These are phyloP conservation scores for Cairneyella variabilis DNA, from an alignment of 495 filamentous ascomycete genomes.

Conservation along the genomic window DNA sequence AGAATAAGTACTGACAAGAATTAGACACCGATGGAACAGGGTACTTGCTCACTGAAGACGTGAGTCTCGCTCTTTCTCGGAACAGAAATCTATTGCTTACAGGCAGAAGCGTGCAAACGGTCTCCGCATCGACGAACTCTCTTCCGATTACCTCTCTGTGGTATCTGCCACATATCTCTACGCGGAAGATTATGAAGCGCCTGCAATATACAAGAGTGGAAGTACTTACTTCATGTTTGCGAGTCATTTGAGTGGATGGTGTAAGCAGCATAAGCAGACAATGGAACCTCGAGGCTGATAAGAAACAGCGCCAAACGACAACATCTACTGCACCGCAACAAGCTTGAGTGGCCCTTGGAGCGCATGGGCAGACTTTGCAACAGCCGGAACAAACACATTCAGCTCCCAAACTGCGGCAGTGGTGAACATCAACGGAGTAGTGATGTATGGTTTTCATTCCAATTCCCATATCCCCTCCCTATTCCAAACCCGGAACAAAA, in stretches of 20 bases:
- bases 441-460: constrained; percentile 25
- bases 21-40: constrained; percentile 49
- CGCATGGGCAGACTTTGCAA: constrained; percentile 55
- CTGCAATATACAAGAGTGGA: constrained; percentile 47
- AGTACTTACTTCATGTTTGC: constrained; percentile 50
- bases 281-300: not conserved
- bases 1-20: not conserved
- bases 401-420: constrained; percentile 25
- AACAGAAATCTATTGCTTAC: no score
- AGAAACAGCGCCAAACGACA: constrained; percentile 54
- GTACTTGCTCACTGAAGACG: constrained; percentile 63
- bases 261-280: not conserved
- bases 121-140: constrained; percentile 46
- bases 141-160: constrained; percentile 43
- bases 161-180: constrained; percentile 36
- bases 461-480: no score
- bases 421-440: constrained; percentile 14
- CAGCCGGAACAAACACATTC: constrained; percentile 43
- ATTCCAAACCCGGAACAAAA: constrained; percentile 47
- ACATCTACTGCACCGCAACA: constrained; percentile 43
- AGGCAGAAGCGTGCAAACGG: constrained; percentile 49
- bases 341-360: constrained; percentile 45
- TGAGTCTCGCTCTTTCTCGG: no score
- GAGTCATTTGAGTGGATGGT: constrained; percentile 36
- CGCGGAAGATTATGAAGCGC: constrained; percentile 39